Percentiles rank a stretch among this genome's conserved stretches.
Conservation (phyloP, 805 yeast genomes). For the Hanseniaspora lachancei region DNA sequence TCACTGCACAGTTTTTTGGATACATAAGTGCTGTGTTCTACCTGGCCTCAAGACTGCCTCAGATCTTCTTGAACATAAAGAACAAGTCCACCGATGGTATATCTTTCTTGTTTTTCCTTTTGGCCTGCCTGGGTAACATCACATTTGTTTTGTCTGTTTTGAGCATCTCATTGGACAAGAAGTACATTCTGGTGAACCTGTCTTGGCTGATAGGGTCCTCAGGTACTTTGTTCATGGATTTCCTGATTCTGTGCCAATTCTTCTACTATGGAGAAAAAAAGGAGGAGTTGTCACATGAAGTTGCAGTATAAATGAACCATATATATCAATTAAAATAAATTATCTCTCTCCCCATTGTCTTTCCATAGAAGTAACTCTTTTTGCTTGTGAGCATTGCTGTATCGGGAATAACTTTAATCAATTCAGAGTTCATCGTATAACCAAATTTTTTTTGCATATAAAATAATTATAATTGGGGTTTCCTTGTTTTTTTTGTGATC, state of each 20-base stretch:
- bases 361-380: too few relatives aligned
- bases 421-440: neutral
- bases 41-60: conserved; percentile 85
- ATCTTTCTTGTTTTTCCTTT: conserved; percentile 80
- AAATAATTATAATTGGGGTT: too few relatives aligned
- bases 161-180: conserved; percentile 54
- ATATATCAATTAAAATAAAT: too few relatives aligned
- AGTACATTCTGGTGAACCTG: conserved; percentile 66
- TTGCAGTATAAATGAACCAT: neutral
- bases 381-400: too few relatives aligned
- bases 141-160: conserved; percentile 81
- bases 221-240: conserved; percentile 77
- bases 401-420: neutral
- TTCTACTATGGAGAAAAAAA: conserved; percentile 43
- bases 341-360: too few relatives aligned
- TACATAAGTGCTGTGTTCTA: conserved; percentile 60
- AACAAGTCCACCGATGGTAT: conserved; percentile 92
- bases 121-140: conserved; percentile 88
- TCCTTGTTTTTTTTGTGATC: neutral
- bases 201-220: conserved; percentile 88
- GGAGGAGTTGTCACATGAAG: neutral
- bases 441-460: too few relatives aligned
- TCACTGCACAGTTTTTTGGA: conserved; percentile 79
- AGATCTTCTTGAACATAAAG: conserved; percentile 68
- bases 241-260: conserved; percentile 73